phyloP scores from a whole-genome alignment of 176 grass and related monocot species.

The Juncus effusus region DNA sequence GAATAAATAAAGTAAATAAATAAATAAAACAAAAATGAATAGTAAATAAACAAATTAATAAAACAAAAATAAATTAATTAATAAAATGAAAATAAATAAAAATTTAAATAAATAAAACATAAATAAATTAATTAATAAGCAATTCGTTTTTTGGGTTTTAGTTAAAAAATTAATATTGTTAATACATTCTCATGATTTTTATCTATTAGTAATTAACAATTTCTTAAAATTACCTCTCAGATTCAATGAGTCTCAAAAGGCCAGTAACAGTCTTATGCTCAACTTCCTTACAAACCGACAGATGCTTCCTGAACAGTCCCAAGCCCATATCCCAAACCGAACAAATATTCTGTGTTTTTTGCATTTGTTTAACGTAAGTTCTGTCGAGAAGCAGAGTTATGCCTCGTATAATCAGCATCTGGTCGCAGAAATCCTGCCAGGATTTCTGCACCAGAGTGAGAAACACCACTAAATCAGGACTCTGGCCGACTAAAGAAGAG shows the following conservation, averaged over 20 bases:
- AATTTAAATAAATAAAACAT: no score
- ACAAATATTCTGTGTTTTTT: slow-evolving; percentile 48
- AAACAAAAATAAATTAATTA: no score
- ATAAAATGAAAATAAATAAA: not conserved
- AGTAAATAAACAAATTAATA: no score
- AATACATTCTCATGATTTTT: no score
- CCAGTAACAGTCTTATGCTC: slow-evolving; percentile 93
- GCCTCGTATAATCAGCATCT: slow-evolving; percentile 98
- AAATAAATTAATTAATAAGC: no score
- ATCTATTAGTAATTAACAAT: not conserved
- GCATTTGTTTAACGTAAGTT: slow-evolving; percentile 84
- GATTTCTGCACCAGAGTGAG: slow-evolving; percentile 81
- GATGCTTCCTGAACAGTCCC: slow-evolving; percentile 84
- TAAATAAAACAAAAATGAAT: no score
- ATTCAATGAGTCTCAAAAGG: slow-evolving; percentile 94
- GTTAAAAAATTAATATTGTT: no score
- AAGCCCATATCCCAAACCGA: slow-evolving; percentile 96
- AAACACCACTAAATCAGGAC: slow-evolving; percentile 96
- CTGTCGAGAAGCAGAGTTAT: slow-evolving; percentile 97
- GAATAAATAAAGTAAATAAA: no score
- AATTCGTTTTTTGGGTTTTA: no score
- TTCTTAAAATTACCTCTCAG: slow-evolving; percentile 65
- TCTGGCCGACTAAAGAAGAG: slow-evolving; percentile 79
- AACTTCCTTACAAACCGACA: slow-evolving; percentile 53
- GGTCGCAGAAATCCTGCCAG: slow-evolving; percentile 99